Evolutionary conservation across 371 early-diverging fungal genomes (phyloP).

Genomic region (Agmasoma carcini): DNA sequence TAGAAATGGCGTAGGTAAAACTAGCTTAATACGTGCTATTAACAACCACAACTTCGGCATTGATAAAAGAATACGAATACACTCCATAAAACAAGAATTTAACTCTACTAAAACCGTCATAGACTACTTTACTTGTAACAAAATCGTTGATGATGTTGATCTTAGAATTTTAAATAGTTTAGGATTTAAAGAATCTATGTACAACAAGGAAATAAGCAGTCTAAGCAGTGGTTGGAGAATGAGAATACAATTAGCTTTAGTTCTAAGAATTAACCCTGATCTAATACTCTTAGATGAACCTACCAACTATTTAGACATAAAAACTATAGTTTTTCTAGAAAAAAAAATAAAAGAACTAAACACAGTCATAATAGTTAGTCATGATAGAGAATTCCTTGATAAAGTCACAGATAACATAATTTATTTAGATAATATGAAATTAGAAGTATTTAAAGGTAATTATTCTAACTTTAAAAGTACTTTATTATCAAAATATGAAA

Average conservation of each 20-base stretch:
- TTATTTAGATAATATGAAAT: conserved; percentile 65
- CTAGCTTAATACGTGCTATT: conserved; percentile 58
- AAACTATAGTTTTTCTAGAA: conserved; percentile 88
- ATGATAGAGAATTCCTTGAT: conserved; percentile 94
- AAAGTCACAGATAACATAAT: conserved; percentile 84
- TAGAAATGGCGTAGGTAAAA: conserved; percentile 47
- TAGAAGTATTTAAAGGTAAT: conserved; percentile 80
- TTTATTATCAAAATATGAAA: conserved; percentile 75
- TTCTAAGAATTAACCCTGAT: conserved; percentile 80
- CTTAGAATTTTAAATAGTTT: conserved; percentile 76
- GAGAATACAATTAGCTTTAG: conserved; percentile 81
- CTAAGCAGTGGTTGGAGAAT: conserved; percentile 97
- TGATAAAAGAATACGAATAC: conserved; percentile 72
- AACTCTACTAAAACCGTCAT: conserved; percentile 18
- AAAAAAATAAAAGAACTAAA: conserved; percentile 64
- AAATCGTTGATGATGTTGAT: conserved; percentile 79
- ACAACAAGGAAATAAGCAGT: conserved; percentile 64
- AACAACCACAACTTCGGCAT: conserved; percentile 70
- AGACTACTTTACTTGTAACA: no score
- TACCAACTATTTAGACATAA: conserved; percentile 74
- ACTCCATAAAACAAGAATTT: conserved; percentile 82
- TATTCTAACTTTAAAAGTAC: conserved; percentile 80
- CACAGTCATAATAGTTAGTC: conserved; percentile 80
- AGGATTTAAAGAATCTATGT: conserved; percentile 68
- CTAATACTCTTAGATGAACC: conserved; percentile 92